A percentile compares a stretch with the other conserved stretches of the same genome.
phyloP scores from a whole-genome alignment of 2,329 filamentous ascomycete species.

The Falciphora oryzae region DNA sequence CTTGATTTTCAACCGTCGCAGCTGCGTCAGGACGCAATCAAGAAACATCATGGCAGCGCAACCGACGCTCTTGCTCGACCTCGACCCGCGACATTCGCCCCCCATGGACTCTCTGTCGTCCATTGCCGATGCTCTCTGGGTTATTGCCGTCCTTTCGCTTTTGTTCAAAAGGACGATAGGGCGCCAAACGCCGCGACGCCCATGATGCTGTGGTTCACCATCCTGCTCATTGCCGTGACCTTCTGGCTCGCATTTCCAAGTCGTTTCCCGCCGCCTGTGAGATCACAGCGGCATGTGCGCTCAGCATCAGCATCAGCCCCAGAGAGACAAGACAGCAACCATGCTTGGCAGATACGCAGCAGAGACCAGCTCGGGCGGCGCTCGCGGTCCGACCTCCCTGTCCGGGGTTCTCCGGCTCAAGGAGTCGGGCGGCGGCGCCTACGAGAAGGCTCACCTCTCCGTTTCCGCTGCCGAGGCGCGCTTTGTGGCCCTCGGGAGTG shows the following conservation, averaged over 20 bases:
- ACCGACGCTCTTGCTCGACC: background rate
- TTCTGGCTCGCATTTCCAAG: no score
- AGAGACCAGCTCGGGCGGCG: no score
- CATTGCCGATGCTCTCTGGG: background rate
- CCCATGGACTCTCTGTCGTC: background rate
- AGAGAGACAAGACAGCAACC: no score
- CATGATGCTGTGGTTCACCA: no score
- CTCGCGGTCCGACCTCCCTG: conserved; percentile 5
- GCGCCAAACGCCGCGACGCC: no score
- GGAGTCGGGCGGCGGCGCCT: background rate
- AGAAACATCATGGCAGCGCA: conserved; percentile 6
- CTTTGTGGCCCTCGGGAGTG: conserved; percentile 11
- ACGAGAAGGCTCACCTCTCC: background rate
- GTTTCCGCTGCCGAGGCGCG: conserved; percentile 2
- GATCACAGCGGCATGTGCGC: no score
- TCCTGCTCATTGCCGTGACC: no score
- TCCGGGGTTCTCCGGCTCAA: conserved; percentile 4
- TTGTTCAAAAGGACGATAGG: background rate
- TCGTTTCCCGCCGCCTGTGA: no score
- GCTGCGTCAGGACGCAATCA: conserved; percentile 10
- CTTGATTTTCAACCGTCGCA: conserved; percentile 7
- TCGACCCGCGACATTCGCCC: background rate
- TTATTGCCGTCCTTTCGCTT: background rate
- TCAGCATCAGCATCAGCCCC: no score
- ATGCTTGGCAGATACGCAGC: no score